Evolutionary conservation across 2,329 filamentous ascomycete genomes (phyloP).

Genomic region (Nemania diffusa): DNA sequence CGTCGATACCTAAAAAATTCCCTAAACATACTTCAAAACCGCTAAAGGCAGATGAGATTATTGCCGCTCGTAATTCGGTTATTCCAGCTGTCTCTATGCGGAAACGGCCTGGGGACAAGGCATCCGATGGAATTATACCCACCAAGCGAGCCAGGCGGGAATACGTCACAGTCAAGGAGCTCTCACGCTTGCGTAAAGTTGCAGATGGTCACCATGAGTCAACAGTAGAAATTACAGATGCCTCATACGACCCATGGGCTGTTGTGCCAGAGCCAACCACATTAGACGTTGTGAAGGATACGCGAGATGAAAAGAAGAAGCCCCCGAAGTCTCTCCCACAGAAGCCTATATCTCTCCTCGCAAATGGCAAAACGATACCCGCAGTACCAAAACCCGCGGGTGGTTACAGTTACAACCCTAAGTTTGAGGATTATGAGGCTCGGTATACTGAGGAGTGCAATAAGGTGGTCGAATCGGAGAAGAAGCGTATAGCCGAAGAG

Average conservation of each 20-base stretch:
- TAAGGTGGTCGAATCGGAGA: slow-evolving; percentile 82
- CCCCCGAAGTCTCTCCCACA: slow-evolving; percentile 80
- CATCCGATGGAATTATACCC: slow-evolving; percentile 77
- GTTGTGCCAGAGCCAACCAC: slow-evolving; percentile 52
- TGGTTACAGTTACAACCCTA: slow-evolving; percentile 92
- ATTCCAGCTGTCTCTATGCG: slow-evolving; percentile 81
- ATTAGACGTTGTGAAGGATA: slow-evolving; percentile 50
- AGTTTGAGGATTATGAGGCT: slow-evolving; percentile 84
- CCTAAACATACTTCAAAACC: slow-evolving; percentile 77
- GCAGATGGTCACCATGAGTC: slow-evolving; percentile 76
- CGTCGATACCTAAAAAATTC: slow-evolving; percentile 70
- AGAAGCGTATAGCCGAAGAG: slow-evolving; percentile 74
- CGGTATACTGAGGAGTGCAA: slow-evolving; percentile 79
- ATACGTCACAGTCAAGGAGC: slow-evolving; percentile 87
- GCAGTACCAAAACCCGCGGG: slow-evolving; percentile 82
- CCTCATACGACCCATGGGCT: slow-evolving; percentile 83
- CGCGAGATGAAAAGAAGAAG: slow-evolving; percentile 65
- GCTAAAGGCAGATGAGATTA: slow-evolving; percentile 91
- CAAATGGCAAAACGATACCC: slow-evolving; percentile 80
- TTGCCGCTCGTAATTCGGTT: slow-evolving; percentile 78
- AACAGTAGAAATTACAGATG: slow-evolving; percentile 66
- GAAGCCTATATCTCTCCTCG: slow-evolving; percentile 83
- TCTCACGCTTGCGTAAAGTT: slow-evolving; percentile 78
- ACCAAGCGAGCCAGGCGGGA: slow-evolving; percentile 80
- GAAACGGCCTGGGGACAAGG: slow-evolving; percentile 78